Percentiles rank a stretch among this genome's conserved stretches.
These are phyloP conservation scores for Coemansia sp. DNA, from an alignment of 371 early-diverging fungal species.

Conservation along the genomic window DNA sequence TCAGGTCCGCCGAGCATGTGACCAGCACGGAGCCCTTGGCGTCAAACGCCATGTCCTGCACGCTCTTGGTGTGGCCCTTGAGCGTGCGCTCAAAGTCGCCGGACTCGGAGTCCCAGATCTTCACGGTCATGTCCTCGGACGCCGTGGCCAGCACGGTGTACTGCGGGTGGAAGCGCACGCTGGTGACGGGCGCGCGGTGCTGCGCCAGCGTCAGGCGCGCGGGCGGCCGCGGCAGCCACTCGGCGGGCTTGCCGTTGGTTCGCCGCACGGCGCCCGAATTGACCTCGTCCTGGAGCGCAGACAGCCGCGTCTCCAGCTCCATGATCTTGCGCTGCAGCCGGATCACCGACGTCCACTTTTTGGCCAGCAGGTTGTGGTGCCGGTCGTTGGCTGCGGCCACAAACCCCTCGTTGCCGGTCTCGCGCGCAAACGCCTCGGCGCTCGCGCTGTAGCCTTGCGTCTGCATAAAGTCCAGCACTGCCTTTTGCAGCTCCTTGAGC, in stretches of 20 bases:
- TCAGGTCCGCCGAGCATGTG: slow-evolving; percentile 86
- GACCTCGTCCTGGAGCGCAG: slow-evolving; percentile 75
- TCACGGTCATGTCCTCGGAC: slow-evolving; percentile 87
- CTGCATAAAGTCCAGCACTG: slow-evolving; percentile 84
- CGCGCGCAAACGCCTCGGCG: slow-evolving; percentile 66
- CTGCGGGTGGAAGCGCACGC: slow-evolving; percentile 86
- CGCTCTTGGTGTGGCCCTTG: slow-evolving; percentile 92
- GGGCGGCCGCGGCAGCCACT: slow-evolving; percentile 85
- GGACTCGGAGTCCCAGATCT: slow-evolving; percentile 88
- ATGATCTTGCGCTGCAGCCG: slow-evolving; percentile 91
- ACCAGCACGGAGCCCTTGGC: slow-evolving; percentile 75
- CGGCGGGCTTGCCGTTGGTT: slow-evolving; percentile 39
- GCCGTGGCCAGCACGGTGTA: slow-evolving; percentile 82
- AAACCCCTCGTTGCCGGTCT: slow-evolving; percentile 72
- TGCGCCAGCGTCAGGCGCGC: slow-evolving; percentile 69
- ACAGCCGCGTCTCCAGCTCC: slow-evolving; percentile 80
- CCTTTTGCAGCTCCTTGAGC: slow-evolving; percentile 75
- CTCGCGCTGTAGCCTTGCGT: slow-evolving; percentile 70
- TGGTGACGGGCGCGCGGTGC: slow-evolving; percentile 80
- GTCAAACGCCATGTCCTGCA: slow-evolving; percentile 81
- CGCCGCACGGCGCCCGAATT: slow-evolving; percentile 64
- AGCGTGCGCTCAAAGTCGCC: slow-evolving; percentile 88
- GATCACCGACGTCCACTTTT: slow-evolving; percentile 93
- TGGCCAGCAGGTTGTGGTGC: slow-evolving; percentile 83
- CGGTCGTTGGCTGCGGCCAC: slow-evolving; percentile 73